Evolutionary conservation across 768 basidiomycete species (phyloP), one percentile per base, ranked within the genome.

Genomic region (Lactarius vividus): DNA sequence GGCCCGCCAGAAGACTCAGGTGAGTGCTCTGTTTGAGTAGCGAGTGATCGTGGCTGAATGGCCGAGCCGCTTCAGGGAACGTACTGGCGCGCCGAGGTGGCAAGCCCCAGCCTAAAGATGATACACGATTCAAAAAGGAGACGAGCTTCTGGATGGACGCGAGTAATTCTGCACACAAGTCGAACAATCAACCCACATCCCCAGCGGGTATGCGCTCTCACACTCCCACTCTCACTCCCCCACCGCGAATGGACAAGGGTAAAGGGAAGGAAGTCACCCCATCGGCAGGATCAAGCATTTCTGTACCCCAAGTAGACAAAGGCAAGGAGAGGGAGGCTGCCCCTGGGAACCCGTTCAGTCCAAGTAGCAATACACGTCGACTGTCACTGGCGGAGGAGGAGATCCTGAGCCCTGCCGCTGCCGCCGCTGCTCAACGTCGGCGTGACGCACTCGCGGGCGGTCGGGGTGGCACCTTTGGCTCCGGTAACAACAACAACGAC

Each of bases 321-420:
- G 59, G 64, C 28, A 65, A 65, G 35, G 64, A 16, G 20, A 56
- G 16, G 35, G 59, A 49, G 18, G 29, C 40, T 37, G 28, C 39
- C 3, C 26, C 55, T 26, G 26, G 3, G 49, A 52, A 15, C 26
- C 15, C 20, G 9, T 40, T 26, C 35, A 33, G 33, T 8, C 44
- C 31, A 3, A 31, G 44, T 16, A 20, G 26, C 29, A 6, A 13
- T 31, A 20, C 44, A 13, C 54, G 15, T 31, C 46, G 42, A 26
- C 23, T 15, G 6, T 52, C 49, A 15, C 6, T 5, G 11, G 5
- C 52, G 4, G 61, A 62, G 13, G 65, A 62, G 10, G 61, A 66
- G 40, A 59, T 66, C 28, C 9, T 62, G 29, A 66, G 61, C 40
- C 65, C 65, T 5, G 65, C 49, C 35, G 53, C 29, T 23, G 65